Conservation (phyloP, 176 grass and related monocot genomes). For the Chrysopogon serrulatus region DNA sequence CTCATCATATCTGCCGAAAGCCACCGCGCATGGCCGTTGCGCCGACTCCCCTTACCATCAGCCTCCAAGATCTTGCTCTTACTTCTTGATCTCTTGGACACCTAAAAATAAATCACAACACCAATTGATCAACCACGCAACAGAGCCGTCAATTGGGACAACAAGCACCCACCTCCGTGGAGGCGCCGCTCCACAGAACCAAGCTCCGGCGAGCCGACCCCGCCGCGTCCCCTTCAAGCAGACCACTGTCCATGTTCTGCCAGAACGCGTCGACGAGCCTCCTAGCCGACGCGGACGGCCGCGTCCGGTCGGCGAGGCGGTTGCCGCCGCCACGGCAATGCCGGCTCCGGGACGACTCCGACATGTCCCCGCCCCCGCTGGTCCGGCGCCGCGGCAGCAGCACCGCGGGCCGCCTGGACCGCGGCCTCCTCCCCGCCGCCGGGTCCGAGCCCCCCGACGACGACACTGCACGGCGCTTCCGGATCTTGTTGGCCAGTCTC, state of each 20-base stretch:
- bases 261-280: conserved; percentile 75
- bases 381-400: conserved; percentile 38
- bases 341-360: conserved; percentile 41
- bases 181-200: conserved; percentile 20
- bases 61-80: conserved; percentile 34
- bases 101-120: not conserved
- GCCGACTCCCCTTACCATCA: conserved; percentile 27
- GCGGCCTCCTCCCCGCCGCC: conserved; percentile 32
- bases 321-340: conserved; percentile 9
- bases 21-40: conserved; percentile 1
- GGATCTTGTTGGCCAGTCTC: conserved; percentile 29
- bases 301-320: not conserved
- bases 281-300: conserved; percentile 39
- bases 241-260: conserved; percentile 44
- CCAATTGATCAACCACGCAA: not conserved
- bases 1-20: conserved; percentile 23
- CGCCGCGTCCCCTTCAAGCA: conserved; percentile 5
- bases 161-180: conserved; percentile 24
- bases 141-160: not conserved
- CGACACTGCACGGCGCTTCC: conserved; percentile 56
- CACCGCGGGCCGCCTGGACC: conserved; percentile 45
- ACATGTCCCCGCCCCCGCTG: conserved; percentile 32
- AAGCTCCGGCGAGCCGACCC: conserved; percentile 2
- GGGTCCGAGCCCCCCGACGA: conserved; percentile 50
- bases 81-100: conserved; percentile 36